Base-by-base conservation (phyloP, 2,329 filamentous ascomycete species). In the Decorospora gaudefroyi region DNA sequence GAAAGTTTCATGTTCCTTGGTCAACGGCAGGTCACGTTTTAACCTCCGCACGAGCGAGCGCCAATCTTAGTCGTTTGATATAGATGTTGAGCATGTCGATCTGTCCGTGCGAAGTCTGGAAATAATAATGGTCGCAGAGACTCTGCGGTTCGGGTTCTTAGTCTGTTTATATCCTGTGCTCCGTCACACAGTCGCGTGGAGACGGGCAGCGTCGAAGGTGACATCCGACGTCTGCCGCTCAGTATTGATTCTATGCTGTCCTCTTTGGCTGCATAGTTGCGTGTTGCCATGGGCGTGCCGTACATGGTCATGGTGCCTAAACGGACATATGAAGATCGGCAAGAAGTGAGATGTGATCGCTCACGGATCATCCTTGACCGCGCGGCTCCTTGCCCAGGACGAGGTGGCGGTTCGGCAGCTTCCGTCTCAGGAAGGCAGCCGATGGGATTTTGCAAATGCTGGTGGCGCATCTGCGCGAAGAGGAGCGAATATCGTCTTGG, bases 331-430 rank as follows among this genome's bases (percentile, higher is more conserved):
- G 39, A 30, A 35, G 52, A 61, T 59, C 59, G 51, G 51, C 56
- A 28, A n/a, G n/a, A n/a, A n/a, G n/a, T n/a, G n/a, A n/a, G 27
- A 37, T 12, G 32, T 49, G 50, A 46, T 50, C 39, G 45, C 50
- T 52, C 22, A 38, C 46, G 53, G 53, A 48, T 50, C 43, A 42
- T 48, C 40, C 28, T 42, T 55, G 57, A 55, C 56, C 59, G 55
- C 59, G 53, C 53, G 55, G 53, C 51, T 38, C 51, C 51, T 46
- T 49, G n/a, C n/a, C n/a, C n/a, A n/a, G n/a, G n/a, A n/a, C n/a
- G n/a, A n/a, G n/a, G n/a, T n/a, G 46, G 46, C 50, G 55, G 55
- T 29, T 58, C 55, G 57, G 57, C 36, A 61, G 53, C 48, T 53
- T 51, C 57, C 56, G 56, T 42, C 25, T 51, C 48, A 52, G 58